phyloP scores from a whole-genome alignment of 2,329 filamentous ascomycete genomes.

The Aspergillus ruber region DNA sequence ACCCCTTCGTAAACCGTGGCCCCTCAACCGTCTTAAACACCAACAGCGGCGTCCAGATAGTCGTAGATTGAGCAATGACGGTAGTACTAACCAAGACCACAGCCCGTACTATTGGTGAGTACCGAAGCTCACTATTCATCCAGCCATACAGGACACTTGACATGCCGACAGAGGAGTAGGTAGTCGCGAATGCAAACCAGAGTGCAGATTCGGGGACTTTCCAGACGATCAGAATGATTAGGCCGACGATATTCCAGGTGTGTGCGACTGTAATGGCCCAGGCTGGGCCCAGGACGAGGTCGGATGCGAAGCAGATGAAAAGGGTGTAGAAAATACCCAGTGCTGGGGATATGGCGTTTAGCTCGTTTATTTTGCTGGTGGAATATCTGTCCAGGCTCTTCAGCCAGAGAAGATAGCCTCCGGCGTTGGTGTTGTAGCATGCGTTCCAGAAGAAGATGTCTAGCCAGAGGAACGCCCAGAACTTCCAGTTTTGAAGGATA shows the following conservation, averaged over 20 bases:
- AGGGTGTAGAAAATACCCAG: conserved; percentile 54
- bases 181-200: conserved; percentile 50
- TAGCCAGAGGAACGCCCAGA: conserved; percentile 47
- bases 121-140: conserved; percentile 47
- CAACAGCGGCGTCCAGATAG: conserved; percentile 51
- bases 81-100: conserved; percentile 49
- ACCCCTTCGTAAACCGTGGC: conserved; percentile 39
- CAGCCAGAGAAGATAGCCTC: conserved; percentile 53
- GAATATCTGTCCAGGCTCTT: conserved; percentile 49
- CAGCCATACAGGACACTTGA: conserved; percentile 53
- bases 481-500: conserved; percentile 39
- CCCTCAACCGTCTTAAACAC: conserved; percentile 45
- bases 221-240: conserved; percentile 52
- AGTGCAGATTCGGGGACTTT: conserved; percentile 48
- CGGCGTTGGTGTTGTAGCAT: conserved; percentile 42
- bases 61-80: conserved; percentile 49
- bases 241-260: conserved; percentile 47
- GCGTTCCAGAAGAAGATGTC: conserved; percentile 55
- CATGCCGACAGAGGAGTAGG: conserved; percentile 46
- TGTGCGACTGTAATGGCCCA: conserved; percentile 51
- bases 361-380: conserved; percentile 44
- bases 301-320: conserved; percentile 50
- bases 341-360: conserved; percentile 48
- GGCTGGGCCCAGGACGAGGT: conserved; percentile 47
- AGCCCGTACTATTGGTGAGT: conserved; percentile 38